A percentile compares a stretch with the other conserved stretches of the same genome.
Evolutionary conservation across 345 rosid genomes (phyloP).

Genomic region (Pelargonium nanum): DNA sequence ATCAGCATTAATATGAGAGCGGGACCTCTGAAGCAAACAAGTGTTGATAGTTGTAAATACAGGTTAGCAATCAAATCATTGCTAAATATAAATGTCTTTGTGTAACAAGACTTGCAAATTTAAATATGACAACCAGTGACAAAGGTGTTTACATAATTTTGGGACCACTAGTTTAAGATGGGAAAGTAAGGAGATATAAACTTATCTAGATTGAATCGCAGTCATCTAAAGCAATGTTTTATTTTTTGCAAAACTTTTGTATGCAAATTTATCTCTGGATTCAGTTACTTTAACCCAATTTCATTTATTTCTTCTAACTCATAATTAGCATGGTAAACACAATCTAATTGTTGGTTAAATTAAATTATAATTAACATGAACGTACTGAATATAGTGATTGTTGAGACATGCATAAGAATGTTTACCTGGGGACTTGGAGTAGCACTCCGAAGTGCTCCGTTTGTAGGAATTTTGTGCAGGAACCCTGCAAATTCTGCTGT

Average conservation of each 20-base stretch:
- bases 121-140: too few species aligned
- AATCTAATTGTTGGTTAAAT: neutral
- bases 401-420: neutral
- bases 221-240: too few species aligned
- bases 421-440: slow-evolving; percentile 70
- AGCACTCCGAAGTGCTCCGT: slow-evolving; percentile 26
- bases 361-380: neutral
- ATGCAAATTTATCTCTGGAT: too few species aligned
- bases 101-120: too few species aligned
- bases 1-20: slow-evolving; percentile 33
- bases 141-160: too few species aligned
- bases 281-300: too few species aligned
- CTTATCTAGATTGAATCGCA: too few species aligned
- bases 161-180: too few species aligned
- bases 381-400: neutral
- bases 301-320: too few species aligned
- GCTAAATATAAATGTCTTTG: too few species aligned
- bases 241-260: too few species aligned
- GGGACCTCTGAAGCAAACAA: slow-evolving; percentile 44
- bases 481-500: slow-evolving; percentile 40
- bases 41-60: slow-evolving; percentile 6
- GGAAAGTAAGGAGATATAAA: too few species aligned
- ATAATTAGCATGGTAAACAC: neutral
- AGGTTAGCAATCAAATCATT: slow-evolving; percentile 7
- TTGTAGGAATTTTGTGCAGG: slow-evolving; percentile 31